Conservation (phyloP, 257 asterid species). For the Agastache rugosa region DNA sequence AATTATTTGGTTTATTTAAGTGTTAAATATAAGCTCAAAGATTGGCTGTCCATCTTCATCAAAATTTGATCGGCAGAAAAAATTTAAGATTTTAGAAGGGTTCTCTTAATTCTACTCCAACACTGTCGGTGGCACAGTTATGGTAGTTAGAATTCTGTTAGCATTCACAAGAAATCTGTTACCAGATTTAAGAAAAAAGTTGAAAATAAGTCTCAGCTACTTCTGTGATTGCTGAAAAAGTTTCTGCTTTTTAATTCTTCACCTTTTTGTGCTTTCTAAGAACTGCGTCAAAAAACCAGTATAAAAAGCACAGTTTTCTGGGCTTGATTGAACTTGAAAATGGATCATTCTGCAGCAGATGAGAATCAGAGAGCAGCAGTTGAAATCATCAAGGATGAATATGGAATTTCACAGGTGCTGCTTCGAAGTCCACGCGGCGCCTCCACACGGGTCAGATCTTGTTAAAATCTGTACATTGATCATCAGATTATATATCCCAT, state of each 20-base stretch:
- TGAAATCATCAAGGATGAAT: slow-evolving; percentile 63
- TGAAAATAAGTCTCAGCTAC: slow-evolving; percentile 44
- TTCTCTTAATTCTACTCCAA: slow-evolving; percentile 31
- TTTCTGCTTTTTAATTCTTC: slow-evolving; percentile 1
- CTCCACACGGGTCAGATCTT: slow-evolving; percentile 65
- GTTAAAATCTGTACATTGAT: slow-evolving; percentile 11
- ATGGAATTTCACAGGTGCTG: slow-evolving; percentile 64
- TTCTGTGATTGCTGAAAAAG: slow-evolving; percentile 39
- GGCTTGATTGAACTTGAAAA: slow-evolving; percentile 33
- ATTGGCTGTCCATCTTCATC: slow-evolving; percentile 18
- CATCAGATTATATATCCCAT: background rate
- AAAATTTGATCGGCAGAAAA: background rate
- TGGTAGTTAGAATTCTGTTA: slow-evolving; percentile 61
- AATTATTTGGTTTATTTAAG: background rate
- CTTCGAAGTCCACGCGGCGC: slow-evolving; percentile 77
- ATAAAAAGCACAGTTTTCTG: slow-evolving; percentile 11
- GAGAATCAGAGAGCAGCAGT: slow-evolving; percentile 49
- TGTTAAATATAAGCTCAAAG: background rate
- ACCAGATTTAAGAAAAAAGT: slow-evolving; percentile 30
- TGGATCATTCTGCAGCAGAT: slow-evolving; percentile 62
- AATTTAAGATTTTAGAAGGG: background rate
- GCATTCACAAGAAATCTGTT: slow-evolving; percentile 64
- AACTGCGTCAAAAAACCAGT: background rate
- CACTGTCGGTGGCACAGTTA: slow-evolving; percentile 32
- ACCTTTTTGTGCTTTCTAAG: background rate